phyloP scores from a whole-genome alignment of 257 asterid species.

The Avicennia marina region DNA sequence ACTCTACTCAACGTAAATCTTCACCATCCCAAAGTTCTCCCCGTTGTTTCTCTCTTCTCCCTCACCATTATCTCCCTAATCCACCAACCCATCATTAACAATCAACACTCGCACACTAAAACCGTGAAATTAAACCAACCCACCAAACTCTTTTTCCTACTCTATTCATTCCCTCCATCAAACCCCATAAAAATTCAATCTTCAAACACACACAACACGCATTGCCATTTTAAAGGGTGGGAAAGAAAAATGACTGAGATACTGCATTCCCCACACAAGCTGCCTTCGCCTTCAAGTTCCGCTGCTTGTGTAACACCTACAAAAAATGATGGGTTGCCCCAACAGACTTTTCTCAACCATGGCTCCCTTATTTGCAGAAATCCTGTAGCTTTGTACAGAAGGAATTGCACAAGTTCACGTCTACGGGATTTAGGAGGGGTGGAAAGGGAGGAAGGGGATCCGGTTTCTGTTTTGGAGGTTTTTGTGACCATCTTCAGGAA shows the following conservation, averaged over 20 bases:
- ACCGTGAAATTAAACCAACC: constrained; percentile 13
- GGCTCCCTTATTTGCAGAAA: constrained; percentile 12
- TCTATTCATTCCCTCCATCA: constrained; percentile 19
- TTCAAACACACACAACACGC: constrained; percentile 31
- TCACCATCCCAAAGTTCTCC: not conserved
- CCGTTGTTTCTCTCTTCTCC: not conserved
- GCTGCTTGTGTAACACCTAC: constrained; percentile 15
- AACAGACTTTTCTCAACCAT: constrained; percentile 19
- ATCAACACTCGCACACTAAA: constrained; percentile 16
- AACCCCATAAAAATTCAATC: constrained; percentile 26
- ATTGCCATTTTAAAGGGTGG: too few species aligned
- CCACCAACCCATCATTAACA: constrained; percentile 20
- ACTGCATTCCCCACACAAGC: constrained; percentile 38
- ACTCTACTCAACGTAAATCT: constrained; percentile 32
- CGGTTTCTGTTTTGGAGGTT: constrained; percentile 28
- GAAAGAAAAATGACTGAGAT: constrained; percentile 44
- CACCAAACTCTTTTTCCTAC: constrained; percentile 41
- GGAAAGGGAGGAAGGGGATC: constrained; percentile 16
- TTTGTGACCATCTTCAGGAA: constrained; percentile 33
- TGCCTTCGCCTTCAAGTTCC: constrained; percentile 42
- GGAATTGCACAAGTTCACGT: not conserved
- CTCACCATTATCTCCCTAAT: not conserved
- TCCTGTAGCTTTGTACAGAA: constrained; percentile 22
- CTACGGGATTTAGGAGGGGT: not conserved
- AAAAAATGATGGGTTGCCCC: too few species aligned